Evolutionary conservation across 441 rosid species (phyloP), one percentile per base, ranked within the genome.

Genomic region (Kokia cookei): DNA sequence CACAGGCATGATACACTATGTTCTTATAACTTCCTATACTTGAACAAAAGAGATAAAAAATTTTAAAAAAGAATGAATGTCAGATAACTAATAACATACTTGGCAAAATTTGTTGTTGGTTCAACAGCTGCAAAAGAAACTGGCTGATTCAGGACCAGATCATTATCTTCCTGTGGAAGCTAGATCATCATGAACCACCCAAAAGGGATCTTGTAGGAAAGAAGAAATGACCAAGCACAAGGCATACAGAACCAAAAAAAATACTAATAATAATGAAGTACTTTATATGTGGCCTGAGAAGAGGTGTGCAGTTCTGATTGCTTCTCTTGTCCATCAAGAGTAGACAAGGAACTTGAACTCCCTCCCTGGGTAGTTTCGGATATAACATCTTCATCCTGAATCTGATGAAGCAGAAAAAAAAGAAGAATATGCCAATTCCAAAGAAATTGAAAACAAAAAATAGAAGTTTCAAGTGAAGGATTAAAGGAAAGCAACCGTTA

Each of bases 301-400:
- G 83, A 75, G 32, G 78, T 65, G 71, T 74, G 88, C 72, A 71
- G 65, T 37, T 86, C 90, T 19, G 69, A 70, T 48, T 78, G 88
- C 75, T 80, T 85, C 65, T 89, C 97, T 65, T 69, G 84, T 62
- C 79, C 78, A 80, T 93, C 96, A 15, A 82, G 81, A 19, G 82
- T 75, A 68, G 83, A 81, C 83, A 88, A 78, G 65, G 86, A 82
- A 85, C 73, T 85, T 51, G 89, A 81, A 73, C 91, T 88, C 75
- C 89, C 94, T 9, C 79, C 89, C 64, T 80, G 76, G 82, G 54
- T 75, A 77, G 26, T 81, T 61, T 93, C 95, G 29, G 87, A 77
- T 67, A 78, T 43, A 73, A 75, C 72, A 69, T 94, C 97, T 65
- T 92, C 95, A 78, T 93, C 98, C 73, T 87, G 99, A 79, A 95